Evolutionary conservation across 139 green algal species (phyloP).

Genomic region (Chlamydomonas asymmetrica): DNA sequence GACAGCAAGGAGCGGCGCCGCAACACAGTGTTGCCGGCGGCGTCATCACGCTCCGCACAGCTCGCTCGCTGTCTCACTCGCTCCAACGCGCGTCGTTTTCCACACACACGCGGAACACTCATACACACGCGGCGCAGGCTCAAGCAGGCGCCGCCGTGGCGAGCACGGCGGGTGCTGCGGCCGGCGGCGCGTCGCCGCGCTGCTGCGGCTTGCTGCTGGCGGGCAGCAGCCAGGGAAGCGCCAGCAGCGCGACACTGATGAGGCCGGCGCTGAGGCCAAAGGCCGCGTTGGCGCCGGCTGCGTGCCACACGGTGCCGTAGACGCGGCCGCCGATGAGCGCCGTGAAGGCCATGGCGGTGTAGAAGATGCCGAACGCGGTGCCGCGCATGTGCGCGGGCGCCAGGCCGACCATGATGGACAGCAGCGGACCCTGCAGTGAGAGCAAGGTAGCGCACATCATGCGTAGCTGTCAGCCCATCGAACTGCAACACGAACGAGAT

Average conservation of each 20-base stretch:
- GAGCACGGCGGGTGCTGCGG: background rate
- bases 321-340: slow-evolving; percentile 52
- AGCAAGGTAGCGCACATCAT: background rate
- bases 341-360: slow-evolving; percentile 60
- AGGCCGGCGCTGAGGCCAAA: slow-evolving; percentile 41
- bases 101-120: too few species aligned
- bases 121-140: too few species aligned
- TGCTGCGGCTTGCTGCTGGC: background rate
- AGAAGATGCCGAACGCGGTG: slow-evolving; percentile 70
- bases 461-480: background rate
- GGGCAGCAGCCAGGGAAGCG: slow-evolving; percentile 39
- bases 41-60: too few species aligned
- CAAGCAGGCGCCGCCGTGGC: too few species aligned
- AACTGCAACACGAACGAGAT: too few species aligned
- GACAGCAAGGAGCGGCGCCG: too few species aligned
- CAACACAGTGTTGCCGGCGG: too few species aligned
- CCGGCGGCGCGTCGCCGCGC: background rate
- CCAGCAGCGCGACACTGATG: slow-evolving; percentile 20
- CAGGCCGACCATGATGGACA: slow-evolving; percentile 53
- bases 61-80: too few species aligned
- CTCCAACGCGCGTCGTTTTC: too few species aligned
- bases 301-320: slow-evolving; percentile 57
- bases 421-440: slow-evolving; percentile 50
- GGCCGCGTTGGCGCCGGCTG: slow-evolving; percentile 34
- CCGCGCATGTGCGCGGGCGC: slow-evolving; percentile 51